Percentiles rank a stretch among this genome's conserved stretches.
phyloP scores from a whole-genome alignment of 345 rosid species.

The Durio zibethinus region DNA sequence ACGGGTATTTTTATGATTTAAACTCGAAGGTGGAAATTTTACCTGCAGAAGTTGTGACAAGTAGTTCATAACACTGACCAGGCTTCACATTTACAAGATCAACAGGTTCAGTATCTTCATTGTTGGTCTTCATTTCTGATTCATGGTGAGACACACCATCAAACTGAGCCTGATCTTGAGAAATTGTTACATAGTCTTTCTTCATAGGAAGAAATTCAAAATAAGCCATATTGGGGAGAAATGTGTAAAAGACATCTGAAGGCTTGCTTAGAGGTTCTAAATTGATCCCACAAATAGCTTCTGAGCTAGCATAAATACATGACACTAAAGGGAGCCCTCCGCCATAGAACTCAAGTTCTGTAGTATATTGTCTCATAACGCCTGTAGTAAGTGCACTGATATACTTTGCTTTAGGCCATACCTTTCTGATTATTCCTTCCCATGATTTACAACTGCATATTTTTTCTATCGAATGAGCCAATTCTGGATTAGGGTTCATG shows the following conservation, averaged over 20 bases:
- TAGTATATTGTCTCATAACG: not conserved
- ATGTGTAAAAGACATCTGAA: not conserved
- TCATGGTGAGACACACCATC: not conserved
- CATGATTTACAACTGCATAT: slow-evolving; percentile 1
- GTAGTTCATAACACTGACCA: not conserved
- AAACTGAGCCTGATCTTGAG: not conserved
- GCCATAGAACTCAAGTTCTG: not conserved
- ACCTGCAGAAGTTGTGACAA: slow-evolving; percentile 18
- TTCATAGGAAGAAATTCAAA: not conserved
- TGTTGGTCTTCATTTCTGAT: not conserved
- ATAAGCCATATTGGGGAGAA: not conserved
- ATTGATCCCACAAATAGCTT: slow-evolving; percentile 16
- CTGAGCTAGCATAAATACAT: not conserved
- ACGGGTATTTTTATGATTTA: not conserved
- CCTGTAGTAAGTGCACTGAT: not conserved
- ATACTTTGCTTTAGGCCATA: slow-evolving; percentile 32
- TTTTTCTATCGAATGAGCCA: not conserved
- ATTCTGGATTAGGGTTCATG: slow-evolving; percentile 4
- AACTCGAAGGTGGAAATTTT: not conserved
- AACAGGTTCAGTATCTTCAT: not conserved
- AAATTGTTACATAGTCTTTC: not conserved
- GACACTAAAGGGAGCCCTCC: slow-evolving; percentile 1
- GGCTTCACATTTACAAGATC: slow-evolving; percentile 1
- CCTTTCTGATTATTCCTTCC: slow-evolving; percentile 19
- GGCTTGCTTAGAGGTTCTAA: not conserved